A percentile compares a stretch with the other conserved stretches of the same genome.
Conservation (phyloP, 202 grass and related monocot genomes). For the Schoenoplectus tabernaemontani region DNA sequence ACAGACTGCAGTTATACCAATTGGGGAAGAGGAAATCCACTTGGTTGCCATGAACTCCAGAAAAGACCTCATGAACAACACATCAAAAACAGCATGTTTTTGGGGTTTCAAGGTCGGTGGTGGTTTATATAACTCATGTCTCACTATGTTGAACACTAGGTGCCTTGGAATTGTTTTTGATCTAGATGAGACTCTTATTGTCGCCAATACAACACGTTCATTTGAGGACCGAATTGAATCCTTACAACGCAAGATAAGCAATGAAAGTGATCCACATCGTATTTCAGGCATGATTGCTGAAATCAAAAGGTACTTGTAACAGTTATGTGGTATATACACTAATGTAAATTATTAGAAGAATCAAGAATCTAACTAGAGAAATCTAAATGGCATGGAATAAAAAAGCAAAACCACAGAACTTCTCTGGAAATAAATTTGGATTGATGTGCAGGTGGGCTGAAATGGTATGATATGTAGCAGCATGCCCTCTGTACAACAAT, state of each 20-base stretch:
- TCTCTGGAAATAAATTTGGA: neutral
- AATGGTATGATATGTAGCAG: neutral
- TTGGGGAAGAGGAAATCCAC: conserved; percentile 84
- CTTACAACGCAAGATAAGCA: conserved; percentile 86
- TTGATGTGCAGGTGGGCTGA: too few relatives aligned
- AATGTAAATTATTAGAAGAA: neutral
- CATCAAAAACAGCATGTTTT: conserved; percentile 51
- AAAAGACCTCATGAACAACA: conserved; percentile 34
- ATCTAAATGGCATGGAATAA: neutral
- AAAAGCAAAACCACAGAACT: neutral
- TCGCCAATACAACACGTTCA: conserved; percentile 75
- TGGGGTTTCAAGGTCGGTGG: conserved; percentile 81
- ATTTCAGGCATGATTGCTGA: conserved; percentile 72
- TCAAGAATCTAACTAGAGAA: neutral
- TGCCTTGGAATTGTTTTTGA: conserved; percentile 97
- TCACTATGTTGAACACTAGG: conserved; percentile 83
- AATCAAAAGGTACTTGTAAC: conserved; percentile 51
- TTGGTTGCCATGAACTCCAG: conserved; percentile 86
- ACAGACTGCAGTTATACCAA: conserved; percentile 69
- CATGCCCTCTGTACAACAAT: neutral
- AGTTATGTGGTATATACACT: neutral
- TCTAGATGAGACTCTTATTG: conserved; percentile 92
- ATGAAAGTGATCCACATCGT: conserved; percentile 71
- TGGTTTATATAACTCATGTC: conserved; percentile 65
- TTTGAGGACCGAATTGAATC: conserved; percentile 94